Conservation (phyloP, 805 yeast genomes). For the Jamesozyma hellenica region DNA sequence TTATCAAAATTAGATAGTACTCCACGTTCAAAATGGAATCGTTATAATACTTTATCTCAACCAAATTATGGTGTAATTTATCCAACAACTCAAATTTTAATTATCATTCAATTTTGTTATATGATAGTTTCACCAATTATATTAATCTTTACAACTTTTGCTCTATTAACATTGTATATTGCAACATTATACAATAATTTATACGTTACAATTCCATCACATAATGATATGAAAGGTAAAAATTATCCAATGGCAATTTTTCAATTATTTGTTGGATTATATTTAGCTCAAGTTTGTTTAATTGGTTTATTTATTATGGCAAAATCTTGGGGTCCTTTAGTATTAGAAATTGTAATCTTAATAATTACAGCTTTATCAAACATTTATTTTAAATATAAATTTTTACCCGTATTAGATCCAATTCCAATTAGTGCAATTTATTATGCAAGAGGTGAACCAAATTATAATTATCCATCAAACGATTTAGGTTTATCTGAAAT, state of each 20-base stretch:
- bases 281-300: slow-evolving; percentile 60
- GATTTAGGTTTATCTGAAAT: slow-evolving; percentile 61
- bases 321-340: slow-evolving; percentile 73
- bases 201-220: slow-evolving; percentile 50
- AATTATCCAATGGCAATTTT: slow-evolving; percentile 63
- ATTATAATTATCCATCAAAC: slow-evolving; percentile 43
- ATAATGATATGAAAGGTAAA: slow-evolving; percentile 56
- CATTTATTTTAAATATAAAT: slow-evolving; percentile 46
- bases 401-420: slow-evolving; percentile 52
- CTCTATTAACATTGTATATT: slow-evolving; percentile 46
- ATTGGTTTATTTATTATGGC: slow-evolving; percentile 65
- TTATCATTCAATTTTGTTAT: slow-evolving; percentile 64
- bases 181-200: slow-evolving; percentile 55
- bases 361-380: slow-evolving; percentile 52
- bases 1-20: slow-evolving; percentile 74
- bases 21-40: slow-evolving; percentile 86
- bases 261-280: slow-evolving; percentile 62
- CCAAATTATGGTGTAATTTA: slow-evolving; percentile 77
- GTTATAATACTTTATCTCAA: slow-evolving; percentile 51
- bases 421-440: slow-evolving; percentile 55
- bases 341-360: slow-evolving; percentile 50
- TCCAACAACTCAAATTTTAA: slow-evolving; percentile 67
- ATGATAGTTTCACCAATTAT: slow-evolving; percentile 71
- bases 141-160: slow-evolving; percentile 53
- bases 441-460: slow-evolving; percentile 31